Percentiles rank a stretch among this genome's conserved stretches.
Conservation (phyloP, 1,139 yeast species). For the Ogataea hybrid region DNA sequence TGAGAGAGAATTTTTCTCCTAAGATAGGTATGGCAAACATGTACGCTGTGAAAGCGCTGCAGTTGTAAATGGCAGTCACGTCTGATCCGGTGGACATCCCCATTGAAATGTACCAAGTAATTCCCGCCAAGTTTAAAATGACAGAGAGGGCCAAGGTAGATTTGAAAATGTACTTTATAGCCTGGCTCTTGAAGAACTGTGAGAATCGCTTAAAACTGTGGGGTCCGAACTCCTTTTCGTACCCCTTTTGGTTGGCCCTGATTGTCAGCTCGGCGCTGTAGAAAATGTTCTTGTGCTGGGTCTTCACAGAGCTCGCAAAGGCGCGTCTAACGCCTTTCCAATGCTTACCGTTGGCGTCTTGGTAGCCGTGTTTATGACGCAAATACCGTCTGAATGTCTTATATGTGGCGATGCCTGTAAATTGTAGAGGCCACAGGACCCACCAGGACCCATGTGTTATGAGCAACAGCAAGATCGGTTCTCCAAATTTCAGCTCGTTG, state of each 20-base stretch:
- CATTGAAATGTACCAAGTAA: constrained; percentile 87
- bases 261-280: constrained; percentile 36
- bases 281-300: constrained; percentile 35
- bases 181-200: constrained; percentile 41
- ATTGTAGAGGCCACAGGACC: constrained; percentile 71
- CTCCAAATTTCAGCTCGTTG: constrained; percentile 51
- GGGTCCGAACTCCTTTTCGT: constrained; percentile 23
- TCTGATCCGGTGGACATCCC: constrained; percentile 79
- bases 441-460: constrained; percentile 86
- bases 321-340: constrained; percentile 39
- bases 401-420: constrained; percentile 44
- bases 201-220: constrained; percentile 37
- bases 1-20: constrained; percentile 60
- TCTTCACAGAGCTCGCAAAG: constrained; percentile 44
- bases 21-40: constrained; percentile 78
- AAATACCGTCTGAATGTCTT: constrained; percentile 40
- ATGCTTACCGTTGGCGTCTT: constrained; percentile 34
- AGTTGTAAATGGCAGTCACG: constrained; percentile 86
- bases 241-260: constrained; percentile 23
- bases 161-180: constrained; percentile 47
- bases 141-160: constrained; percentile 47
- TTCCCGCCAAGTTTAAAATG: constrained; percentile 72
- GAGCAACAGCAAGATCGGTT: constrained; percentile 66
- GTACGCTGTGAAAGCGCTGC: constrained; percentile 86
- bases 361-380: constrained; percentile 35